Percentiles rank a stretch among this genome's conserved stretches.
Evolutionary conservation across 1,284 basidiomycete genomes (phyloP).

Genomic region (Mycena citricolor): DNA sequence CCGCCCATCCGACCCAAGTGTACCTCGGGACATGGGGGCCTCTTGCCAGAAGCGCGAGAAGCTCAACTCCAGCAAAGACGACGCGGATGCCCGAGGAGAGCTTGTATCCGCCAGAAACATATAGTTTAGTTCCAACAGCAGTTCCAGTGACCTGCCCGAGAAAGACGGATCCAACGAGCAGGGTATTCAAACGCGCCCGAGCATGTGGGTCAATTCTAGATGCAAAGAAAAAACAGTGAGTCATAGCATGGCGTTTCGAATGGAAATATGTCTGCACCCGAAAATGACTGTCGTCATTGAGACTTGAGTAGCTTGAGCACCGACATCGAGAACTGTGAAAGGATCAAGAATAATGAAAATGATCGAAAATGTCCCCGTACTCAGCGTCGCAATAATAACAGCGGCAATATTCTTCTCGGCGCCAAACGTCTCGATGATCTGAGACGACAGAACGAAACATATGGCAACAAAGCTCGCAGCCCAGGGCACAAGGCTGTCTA

Average conservation of each 20-base stretch:
- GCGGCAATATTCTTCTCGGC: constrained; percentile 61
- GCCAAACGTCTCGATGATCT: constrained; percentile 55
- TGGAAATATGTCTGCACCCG: constrained; percentile 30
- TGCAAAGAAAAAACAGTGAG: neutral
- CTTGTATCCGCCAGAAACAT: constrained; percentile 58
- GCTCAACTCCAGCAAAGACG: constrained; percentile 45
- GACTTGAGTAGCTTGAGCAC: constrained; percentile 44
- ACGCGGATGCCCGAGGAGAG: constrained; percentile 52
- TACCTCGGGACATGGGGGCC: constrained; percentile 51
- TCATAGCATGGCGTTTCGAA: neutral
- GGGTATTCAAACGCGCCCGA: constrained; percentile 60
- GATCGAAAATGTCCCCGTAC: too few species aligned
- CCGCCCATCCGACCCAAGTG: constrained; percentile 59
- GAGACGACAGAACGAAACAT: constrained; percentile 40
- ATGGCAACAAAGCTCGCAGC: constrained; percentile 56
- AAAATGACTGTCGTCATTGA: constrained; percentile 42
- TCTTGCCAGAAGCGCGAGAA: constrained; percentile 45
- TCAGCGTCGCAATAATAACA: constrained; percentile 42
- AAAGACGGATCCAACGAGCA: constrained; percentile 56
- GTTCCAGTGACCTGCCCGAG: constrained; percentile 66
- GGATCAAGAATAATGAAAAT: constrained; percentile 7
- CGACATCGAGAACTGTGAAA: constrained; percentile 42
- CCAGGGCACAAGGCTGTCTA: constrained; percentile 69
- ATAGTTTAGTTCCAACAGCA: constrained; percentile 59
- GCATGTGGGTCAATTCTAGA: constrained; percentile 53